Base-by-base conservation (phyloP, 495 filamentous ascomycete species). In the Penicillium daleae region DNA sequence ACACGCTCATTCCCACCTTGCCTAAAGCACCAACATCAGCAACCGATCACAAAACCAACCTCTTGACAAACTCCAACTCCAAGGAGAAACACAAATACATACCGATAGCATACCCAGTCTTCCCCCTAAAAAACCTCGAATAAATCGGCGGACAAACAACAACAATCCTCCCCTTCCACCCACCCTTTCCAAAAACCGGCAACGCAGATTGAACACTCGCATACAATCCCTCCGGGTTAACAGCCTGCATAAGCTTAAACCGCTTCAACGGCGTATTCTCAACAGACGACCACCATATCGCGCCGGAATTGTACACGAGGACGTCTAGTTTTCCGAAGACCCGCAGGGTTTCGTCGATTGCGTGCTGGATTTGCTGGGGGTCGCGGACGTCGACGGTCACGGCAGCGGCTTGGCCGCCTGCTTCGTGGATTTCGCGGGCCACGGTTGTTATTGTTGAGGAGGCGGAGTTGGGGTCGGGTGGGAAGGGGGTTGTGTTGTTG, bases 71-170 rank as follows among this genome's bases (percentile, higher is more conserved):
- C 33, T 19, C n/a, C 19, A 19, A 32, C 17, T 22, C 32, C 19
- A 8, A 13, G 2, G 49, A 19, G 39, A 49, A 48, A 35, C n/a
- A 52, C 15, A 35, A n/a, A 42, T 51, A 73, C 74, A 62, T 64
- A 55, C 90, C 90, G 81, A 95, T 88, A 0, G 92, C 92, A 77
- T 96, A 96, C 19, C 89, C 90, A 1, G 90, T 91, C 82, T 96
- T 96, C 10, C 92, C 92, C 3, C 90, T 73, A 68, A 94, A 93
- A 72, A 96, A 96, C 19, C 92, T 81, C 50, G 84, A 88, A 67
- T 96, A 96, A 58, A 96, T 93, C 0, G 92, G 92, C 48, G 92
- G 92, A 60, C 86, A 89, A 24, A 96, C 90, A 46, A 96, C 92
- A 52, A 96, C 79, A 53, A 96, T 85, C 6, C 92, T 65, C 0